Evolutionary conservation across 306 rosid species (phyloP), one percentile per base, ranked within the genome.

Genomic region (Mimosa bimucronata): DNA sequence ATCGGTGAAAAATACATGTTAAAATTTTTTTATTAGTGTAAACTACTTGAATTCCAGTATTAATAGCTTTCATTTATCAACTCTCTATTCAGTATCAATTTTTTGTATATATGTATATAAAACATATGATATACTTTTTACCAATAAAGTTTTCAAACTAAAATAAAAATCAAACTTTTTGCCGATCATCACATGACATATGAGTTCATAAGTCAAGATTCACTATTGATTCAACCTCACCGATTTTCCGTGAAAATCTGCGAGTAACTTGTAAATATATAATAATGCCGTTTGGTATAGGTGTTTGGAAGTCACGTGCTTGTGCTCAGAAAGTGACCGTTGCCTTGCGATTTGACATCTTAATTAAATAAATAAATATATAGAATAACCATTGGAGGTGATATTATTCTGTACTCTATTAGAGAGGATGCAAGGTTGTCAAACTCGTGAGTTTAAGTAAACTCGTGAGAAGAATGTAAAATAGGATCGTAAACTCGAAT

Each of bases 131-230:
- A n/a, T n/a, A n/a, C n/a, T n/a, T n/a, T n/a, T n/a, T n/a, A n/a
- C n/a, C n/a, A n/a, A n/a, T n/a, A 82, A 80, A 44, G 70, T 34
- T 34, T 34, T 34, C 38, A 34, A 34, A 34, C 38, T 34, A 34
- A 34, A 34, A 34, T 6, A 34, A 34, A 34, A 81, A 50, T 87
- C 86, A 77, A 85, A 82, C 50, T 79, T 77, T 78, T 79, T 66
- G 85, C 87, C 77, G 78, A 74, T 68, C 74, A 11, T 84, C 94
- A 86, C 89, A 80, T 92, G 89, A 72, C 77, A 73, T 83, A 2
- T 37, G 26, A 46, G 81, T 46, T 46, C 53, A 21, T 60, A 44
- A 37, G 65, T 70, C 55, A 76, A 73, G 26, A 41, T 50, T 67
- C 78, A 62, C 57, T 81, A 23, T 81, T 73, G 46, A 19, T 60